A percentile compares a stretch with the other conserved stretches of the same genome.
phyloP scores from a whole-genome alignment of 2,329 filamentous ascomycete genomes.

The Aspergillus neoniger region DNA sequence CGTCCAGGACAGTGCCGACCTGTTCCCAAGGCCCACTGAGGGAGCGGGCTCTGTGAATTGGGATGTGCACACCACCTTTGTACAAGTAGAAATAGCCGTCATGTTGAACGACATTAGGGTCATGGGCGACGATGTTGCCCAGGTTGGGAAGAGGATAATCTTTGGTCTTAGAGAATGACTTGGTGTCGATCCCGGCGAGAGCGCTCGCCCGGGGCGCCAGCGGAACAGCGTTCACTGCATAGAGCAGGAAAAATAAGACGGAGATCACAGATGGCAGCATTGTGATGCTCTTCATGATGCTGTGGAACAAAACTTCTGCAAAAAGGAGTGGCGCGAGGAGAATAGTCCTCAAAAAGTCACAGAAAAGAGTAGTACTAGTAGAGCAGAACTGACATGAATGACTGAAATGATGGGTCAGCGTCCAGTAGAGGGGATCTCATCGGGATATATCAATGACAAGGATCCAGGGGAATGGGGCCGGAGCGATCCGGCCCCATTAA shows the following conservation, averaged over 20 bases:
- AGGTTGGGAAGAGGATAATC: conserved; percentile 30
- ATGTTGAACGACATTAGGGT: conserved; percentile 36
- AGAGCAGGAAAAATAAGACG: conserved; percentile 7
- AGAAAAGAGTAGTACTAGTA: too few relatives aligned
- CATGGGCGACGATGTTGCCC: conserved; percentile 33
- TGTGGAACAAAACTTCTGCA: not conserved
- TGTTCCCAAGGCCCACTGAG: conserved; percentile 37
- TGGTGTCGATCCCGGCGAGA: not conserved
- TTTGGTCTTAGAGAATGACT: conserved; percentile 30
- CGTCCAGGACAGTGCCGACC: conserved; percentile 34
- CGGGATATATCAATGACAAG: not conserved
- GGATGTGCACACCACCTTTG: conserved; percentile 33
- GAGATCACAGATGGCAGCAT: not conserved
- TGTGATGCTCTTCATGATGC: not conserved
- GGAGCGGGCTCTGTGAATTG: conserved; percentile 27
- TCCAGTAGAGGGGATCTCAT: not conserved
- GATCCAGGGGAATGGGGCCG: not conserved
- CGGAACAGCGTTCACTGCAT: conserved; percentile 17
- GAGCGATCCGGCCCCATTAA: not conserved
- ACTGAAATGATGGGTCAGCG: not conserved
- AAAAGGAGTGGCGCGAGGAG: not conserved
- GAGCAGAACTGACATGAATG: not conserved
- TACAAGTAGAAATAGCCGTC: conserved; percentile 38
- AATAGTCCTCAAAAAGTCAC: not conserved
- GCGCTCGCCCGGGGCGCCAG: not conserved